Evolutionary conservation across 164 flowering plant genomes (phyloP), one percentile per base, ranked within the genome.

Genomic region (Macadamia tetraphylla): DNA sequence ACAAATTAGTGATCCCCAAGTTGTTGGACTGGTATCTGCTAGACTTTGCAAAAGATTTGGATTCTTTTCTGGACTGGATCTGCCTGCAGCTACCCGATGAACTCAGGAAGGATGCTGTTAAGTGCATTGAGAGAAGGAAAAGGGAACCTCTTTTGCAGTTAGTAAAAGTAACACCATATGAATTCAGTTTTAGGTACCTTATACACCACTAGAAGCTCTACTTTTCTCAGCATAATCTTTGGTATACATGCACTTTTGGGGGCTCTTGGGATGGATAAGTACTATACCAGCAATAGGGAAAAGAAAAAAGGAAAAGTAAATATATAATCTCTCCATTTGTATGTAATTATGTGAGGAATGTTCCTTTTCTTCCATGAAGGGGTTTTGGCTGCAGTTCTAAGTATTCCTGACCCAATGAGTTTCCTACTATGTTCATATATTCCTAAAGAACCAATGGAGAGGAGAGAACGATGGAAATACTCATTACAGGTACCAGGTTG

Each of bases 1-100:
- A 66, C n/a, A 84, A 82, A 59, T 43, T 81, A 18, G 79, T 83
- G n/a, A 83, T 92, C 44, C 93, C 96, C 49, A 92, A 92, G 73
- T 79, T 92, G 69, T 71, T 93, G 75, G 91, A 93, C 67, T 93
- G 98, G 97, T 92, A 92, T 75, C 70, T 89, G 42, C 88, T 86
- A 0, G 96, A 92, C 79, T 92, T 90, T 77, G 95, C 97, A 48
- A 91, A 93, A 79, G 97, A 91, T 66, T 65, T 89, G 58, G 97
- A 90, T 58, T 88, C 98, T 9, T 80, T 92, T 63, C 77, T 92
- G 14, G 98, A 92, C 68, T 92, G 96, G 98, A 80, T 92, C 57
- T 90, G 94, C 86, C 86, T 90, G 52, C 93, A 92, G 70, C 76
- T 92, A 63, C 98, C 98, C 2, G 62, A 53, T 77, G 87, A 81